Evolutionary conservation across 495 filamentous ascomycete genomes (phyloP).

Genomic region (Friedmanniomyces simplex): DNA sequence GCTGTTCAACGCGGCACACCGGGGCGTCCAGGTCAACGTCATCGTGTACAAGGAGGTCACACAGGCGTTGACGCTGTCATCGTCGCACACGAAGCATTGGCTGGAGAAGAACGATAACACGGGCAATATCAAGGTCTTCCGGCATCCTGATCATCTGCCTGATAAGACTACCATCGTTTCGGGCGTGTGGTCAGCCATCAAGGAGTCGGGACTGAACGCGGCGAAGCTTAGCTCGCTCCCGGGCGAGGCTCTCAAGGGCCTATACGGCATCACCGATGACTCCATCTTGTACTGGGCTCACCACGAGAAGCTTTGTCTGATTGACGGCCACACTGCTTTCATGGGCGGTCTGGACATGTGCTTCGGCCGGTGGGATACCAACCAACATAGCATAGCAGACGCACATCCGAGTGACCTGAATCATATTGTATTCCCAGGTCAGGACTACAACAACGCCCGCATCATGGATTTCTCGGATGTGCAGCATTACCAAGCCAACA

Average conservation of each 20-base stretch:
- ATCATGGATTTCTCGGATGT: conserved; percentile 84
- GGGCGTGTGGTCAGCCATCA: conserved; percentile 40
- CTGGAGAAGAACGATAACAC: conserved; percentile 32
- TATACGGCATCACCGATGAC: conserved; percentile 75
- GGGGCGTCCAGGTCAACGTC: conserved; percentile 78
- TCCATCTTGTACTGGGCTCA: conserved; percentile 91
- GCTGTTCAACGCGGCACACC: conserved; percentile 75
- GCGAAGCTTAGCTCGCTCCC: conserved; percentile 48
- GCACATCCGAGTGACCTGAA: conserved; percentile 68
- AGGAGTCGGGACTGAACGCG: conserved; percentile 43
- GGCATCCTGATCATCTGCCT: conserved; percentile 83
- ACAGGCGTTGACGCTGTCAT: conserved; percentile 72
- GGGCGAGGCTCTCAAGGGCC: conserved; percentile 53
- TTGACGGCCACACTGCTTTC: conserved; percentile 74
- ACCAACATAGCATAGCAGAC: conserved; percentile 69
- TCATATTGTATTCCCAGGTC: conserved; percentile 71
- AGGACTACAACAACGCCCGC: conserved; percentile 91
- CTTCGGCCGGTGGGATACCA: conserved; percentile 55
- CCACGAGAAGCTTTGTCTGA: conserved; percentile 82
- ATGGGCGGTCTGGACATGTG: conserved; percentile 77
- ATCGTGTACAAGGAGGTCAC: conserved; percentile 96
- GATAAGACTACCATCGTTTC: conserved; percentile 50
- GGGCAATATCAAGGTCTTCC: conserved; percentile 75
- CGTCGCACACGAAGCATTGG: conserved; percentile 72
- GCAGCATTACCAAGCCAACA: conserved; percentile 72